phyloP scores from a whole-genome alignment of 768 basidiomycete genomes.

The Candolleomyces eurysporus region DNA sequence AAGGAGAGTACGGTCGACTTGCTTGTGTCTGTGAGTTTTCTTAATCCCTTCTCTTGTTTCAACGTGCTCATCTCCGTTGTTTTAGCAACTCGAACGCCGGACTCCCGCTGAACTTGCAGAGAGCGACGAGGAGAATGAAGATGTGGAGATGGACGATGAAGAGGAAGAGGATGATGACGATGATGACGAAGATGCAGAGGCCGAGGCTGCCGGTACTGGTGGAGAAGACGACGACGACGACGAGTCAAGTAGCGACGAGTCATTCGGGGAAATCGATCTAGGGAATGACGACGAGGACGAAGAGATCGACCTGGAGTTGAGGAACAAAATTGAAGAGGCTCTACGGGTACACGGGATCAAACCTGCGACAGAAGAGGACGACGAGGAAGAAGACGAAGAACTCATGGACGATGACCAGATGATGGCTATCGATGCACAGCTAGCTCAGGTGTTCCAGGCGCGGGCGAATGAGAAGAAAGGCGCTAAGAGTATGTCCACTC shows the following conservation, averaged over 20 bases:
- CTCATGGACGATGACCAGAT: slow-evolving; percentile 97
- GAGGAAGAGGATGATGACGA: slow-evolving; percentile 39
- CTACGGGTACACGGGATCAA: slow-evolving; percentile 58
- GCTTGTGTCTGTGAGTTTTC: slow-evolving; percentile 68
- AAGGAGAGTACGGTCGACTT: slow-evolving; percentile 74
- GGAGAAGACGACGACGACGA: slow-evolving; percentile 31
- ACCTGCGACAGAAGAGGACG: slow-evolving; percentile 52
- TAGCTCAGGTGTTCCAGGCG: slow-evolving; percentile 82
- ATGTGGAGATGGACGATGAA: slow-evolving; percentile 26
- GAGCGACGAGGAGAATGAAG: slow-evolving; percentile 33
- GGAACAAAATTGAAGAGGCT: slow-evolving; percentile 65
- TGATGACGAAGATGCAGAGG: slow-evolving; percentile 25
- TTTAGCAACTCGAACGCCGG: slow-evolving; percentile 81
- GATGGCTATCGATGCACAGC: slow-evolving; percentile 92
- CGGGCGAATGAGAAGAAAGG: slow-evolving; percentile 58
- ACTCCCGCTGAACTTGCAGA: slow-evolving; percentile 52
- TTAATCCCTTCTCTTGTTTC: not conserved
- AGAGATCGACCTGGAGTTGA: slow-evolving; percentile 59
- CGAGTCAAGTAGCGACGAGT: slow-evolving; percentile 20
- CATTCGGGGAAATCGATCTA: slow-evolving; percentile 18
- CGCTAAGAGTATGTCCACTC: slow-evolving; percentile 54
- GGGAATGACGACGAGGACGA: slow-evolving; percentile 42
- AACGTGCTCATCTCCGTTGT: slow-evolving; percentile 1
- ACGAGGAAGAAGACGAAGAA: slow-evolving; percentile 62
- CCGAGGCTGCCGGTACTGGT: slow-evolving; percentile 29